These are phyloP conservation scores for Antonospora locustae DNA, from an alignment of 371 early-diverging fungal genomes.

Conservation along the genomic window DNA sequence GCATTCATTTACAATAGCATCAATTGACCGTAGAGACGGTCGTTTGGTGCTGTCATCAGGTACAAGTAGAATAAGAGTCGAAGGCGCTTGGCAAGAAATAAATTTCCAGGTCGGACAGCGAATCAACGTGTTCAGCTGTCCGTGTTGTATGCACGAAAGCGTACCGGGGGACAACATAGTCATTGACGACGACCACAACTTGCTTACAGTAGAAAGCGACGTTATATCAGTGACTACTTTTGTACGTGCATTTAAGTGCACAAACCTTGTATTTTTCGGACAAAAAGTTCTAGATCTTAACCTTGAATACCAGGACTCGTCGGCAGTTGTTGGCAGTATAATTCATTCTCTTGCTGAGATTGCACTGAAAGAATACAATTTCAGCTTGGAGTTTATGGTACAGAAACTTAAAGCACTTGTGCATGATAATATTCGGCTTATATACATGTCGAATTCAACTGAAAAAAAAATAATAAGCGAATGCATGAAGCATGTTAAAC, in stretches of 20 bases:
- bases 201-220: conserved; percentile 35
- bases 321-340: conserved; percentile 29
- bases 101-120: no score
- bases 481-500: conserved; percentile 3
- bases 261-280: conserved; percentile 21
- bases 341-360: conserved; percentile 28
- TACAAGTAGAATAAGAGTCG: no score
- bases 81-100: no score
- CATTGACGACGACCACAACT: conserved; percentile 21
- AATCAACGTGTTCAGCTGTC: no score
- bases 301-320: conserved; percentile 12
- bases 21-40: no score
- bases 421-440: conserved; percentile 2
- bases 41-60: no score
- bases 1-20: no score
- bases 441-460: conserved; percentile 23
- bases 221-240: conserved; percentile 33
- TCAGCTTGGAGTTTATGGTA: conserved; percentile 13
- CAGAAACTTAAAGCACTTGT: conserved; percentile 6
- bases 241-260: conserved; percentile 15
- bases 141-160: no score
- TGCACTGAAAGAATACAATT: conserved; percentile 7
- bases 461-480: conserved; percentile 31
- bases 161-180: conserved; percentile 3
- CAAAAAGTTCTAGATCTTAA: conserved; percentile 22